Conservation (phyloP, 2,329 filamentous ascomycete species). For the Trichoderma polysporum region DNA sequence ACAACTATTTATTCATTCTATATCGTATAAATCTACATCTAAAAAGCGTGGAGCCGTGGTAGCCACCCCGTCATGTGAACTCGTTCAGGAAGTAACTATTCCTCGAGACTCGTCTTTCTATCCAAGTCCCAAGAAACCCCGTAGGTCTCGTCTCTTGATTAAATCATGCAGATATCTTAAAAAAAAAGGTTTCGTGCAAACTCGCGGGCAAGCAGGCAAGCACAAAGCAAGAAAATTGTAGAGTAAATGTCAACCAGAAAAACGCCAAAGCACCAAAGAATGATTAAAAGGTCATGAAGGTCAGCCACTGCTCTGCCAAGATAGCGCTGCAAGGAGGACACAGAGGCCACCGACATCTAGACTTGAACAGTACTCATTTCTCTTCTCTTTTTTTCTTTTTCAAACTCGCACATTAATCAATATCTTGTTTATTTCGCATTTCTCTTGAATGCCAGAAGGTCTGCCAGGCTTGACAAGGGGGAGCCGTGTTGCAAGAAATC, state of each 20-base stretch:
- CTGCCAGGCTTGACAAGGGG: constrained; percentile 75
- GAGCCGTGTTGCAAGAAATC: constrained; percentile 95
- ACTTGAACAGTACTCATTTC: constrained; percentile 17
- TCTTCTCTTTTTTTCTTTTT: constrained; percentile 18
- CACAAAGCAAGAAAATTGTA: constrained; percentile 19
- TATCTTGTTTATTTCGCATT: constrained; percentile 55
- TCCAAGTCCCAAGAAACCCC: constrained; percentile 19
- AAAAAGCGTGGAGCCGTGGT: constrained; percentile 12
- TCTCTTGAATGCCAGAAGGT: constrained; percentile 85
- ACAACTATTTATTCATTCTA: constrained; percentile 20
- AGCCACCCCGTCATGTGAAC: constrained; percentile 8
- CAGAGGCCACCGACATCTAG: constrained; percentile 18
- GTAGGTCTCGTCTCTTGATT: constrained; percentile 15
- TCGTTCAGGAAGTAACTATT: constrained; percentile 16
- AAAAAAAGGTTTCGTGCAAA: background rate
- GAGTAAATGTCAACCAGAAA: constrained; percentile 14
- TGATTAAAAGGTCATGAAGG: constrained; percentile 16
- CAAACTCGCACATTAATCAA: constrained; percentile 13
- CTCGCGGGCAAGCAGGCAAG: constrained; percentile 9
- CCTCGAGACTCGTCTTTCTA: constrained; percentile 17
- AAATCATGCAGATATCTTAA: constrained; percentile 19
- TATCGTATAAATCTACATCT: constrained; percentile 22
- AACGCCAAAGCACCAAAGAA: constrained; percentile 21
- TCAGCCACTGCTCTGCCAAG: constrained; percentile 14
- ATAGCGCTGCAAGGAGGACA: background rate